Evolutionary conservation across 2,329 filamentous ascomycete genomes (phyloP), one percentile per base, ranked within the genome.

Genomic region (Lecanicillium sp.): DNA sequence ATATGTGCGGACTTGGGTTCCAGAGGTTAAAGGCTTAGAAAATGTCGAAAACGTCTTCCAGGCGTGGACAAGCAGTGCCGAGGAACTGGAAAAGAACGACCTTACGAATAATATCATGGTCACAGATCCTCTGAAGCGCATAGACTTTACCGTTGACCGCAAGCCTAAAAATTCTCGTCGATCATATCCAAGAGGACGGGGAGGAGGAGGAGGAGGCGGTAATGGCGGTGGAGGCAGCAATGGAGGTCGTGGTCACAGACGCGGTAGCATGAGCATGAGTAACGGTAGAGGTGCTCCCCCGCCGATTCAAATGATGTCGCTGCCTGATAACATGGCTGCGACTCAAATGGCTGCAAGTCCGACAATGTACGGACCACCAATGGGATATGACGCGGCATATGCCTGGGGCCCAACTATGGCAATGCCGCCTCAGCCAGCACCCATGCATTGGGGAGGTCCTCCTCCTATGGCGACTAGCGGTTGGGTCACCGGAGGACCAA

Each of bases 1-100:
- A 6, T 90, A 86, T 47, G 77, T 87, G 8, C 74, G 75, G n/a
- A 65, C 72, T 3, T 90, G 85, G 85, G 67, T 89, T 0, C 73
- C 75, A 0, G 85, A 90, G 54, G 54, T 87, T 18, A 64, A 70
- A 2, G 55, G 63, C 0, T 57, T 87, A 1, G 60, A 67, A 28
- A 65, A 62, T 29, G 52, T 71, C 3, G 66, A 73, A 45, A 66
- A 83, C 30, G 60, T 86, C 2, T 88, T 85, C 50, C 85, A 89
- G 52, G 67, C 75, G 0, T 86, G 80, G 71, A 81, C 78, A 5
- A 67, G 85, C 1, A 64, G 69, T 0, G 62, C 67, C 2, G 72
- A 74, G 20, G 74, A 78, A 39, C 73, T 80, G 50, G 64, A 71
- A 32, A 63, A 65, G 7, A 51, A 78, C 4, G 75, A 73, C 0